Base-by-base conservation (phyloP, 139 green algal genomes). In the Micractinium sp. region DNA sequence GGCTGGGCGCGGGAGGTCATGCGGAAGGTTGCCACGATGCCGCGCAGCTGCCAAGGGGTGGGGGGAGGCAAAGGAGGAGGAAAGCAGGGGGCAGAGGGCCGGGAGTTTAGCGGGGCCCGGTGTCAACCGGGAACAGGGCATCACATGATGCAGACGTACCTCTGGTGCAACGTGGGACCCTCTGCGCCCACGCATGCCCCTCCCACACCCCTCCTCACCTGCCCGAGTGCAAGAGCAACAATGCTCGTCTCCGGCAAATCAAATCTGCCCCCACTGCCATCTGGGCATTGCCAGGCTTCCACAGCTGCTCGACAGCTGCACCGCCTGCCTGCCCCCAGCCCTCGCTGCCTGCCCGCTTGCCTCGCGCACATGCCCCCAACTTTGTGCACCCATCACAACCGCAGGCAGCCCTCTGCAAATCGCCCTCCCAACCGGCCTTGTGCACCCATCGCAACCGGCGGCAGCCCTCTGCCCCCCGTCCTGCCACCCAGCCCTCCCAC, bases 11-110 rank as follows among this genome's bases (percentile, higher is more conserved):
- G 96, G 47, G 93, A 94, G 23, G 97, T 98, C 95, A 99, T 98
- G 71, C 97, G 93, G 93, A 98, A 99, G 1, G 95, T 98, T 3
- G 97, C 95, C 5, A 96, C 97, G 90, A 99, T 98, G 89, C 96
- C 97, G 63, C 97, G 95, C 77, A 99, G 91, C 93, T 99, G 97
- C 88, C 14, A 23, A 31, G 20, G 93, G 93, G 90, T 41, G 94
- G 88, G 29, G 87, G 88, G 22, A 93, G 82, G 73, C 94, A 97
- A 19, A 16, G 36, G 63, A 18, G 23, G 60, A 14, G 20, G 61
- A 19, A 25, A 4, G 33, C 1, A 60, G 15, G 56, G 22, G 0
- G 27, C 29, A 27, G n/a, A 29, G 75, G n/a, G n/a, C 33, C n/a
- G 47, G 36, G 29, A 19, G 27, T 71, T 27, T 31, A 23, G 63